Conservation (phyloP, 352 stramenopile genomes). For the Phytophthora agathidicida region DNA sequence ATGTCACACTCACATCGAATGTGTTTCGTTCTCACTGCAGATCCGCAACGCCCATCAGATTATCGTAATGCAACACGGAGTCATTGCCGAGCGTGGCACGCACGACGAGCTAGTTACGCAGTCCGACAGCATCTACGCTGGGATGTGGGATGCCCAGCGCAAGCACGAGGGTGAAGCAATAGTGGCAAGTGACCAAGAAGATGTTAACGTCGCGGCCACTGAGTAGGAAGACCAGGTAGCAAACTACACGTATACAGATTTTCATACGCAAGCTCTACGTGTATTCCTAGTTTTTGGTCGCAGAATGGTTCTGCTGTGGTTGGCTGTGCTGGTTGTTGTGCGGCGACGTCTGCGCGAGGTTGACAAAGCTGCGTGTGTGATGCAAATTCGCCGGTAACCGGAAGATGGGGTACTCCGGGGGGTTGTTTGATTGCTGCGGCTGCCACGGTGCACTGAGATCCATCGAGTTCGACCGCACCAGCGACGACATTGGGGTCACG, state of each 20-base stretch:
- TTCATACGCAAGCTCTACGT: neutral
- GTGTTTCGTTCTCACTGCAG: conserved; percentile 31
- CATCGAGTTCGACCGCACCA: conserved; percentile 48
- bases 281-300: conserved; percentile 8
- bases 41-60: conserved; percentile 91
- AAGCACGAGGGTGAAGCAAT: conserved; percentile 51
- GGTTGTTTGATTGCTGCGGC: conserved; percentile 37
- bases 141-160: conserved; percentile 82
- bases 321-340: conserved; percentile 15
- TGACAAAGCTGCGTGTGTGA: conserved; percentile 45
- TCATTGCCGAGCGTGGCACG: conserved; percentile 89
- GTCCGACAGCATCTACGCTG: conserved; percentile 72
- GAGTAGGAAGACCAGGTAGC: conserved; percentile 4
- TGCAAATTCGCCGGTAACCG: conserved; percentile 49
- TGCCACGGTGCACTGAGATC: conserved; percentile 53
- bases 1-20: conserved; percentile 16
- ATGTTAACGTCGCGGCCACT: neutral
- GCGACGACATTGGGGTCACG: conserved; percentile 22
- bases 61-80: conserved; percentile 90
- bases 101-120: conserved; percentile 90
- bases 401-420: conserved; percentile 73
- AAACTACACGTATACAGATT: conserved; percentile 1
- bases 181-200: conserved; percentile 1
- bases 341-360: conserved; percentile 27
- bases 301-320: neutral